Evolutionary conservation across 1,284 basidiomycete species (phyloP), one percentile per base, ranked within the genome.

Genomic region (Cryptococcus jaspeensis): DNA sequence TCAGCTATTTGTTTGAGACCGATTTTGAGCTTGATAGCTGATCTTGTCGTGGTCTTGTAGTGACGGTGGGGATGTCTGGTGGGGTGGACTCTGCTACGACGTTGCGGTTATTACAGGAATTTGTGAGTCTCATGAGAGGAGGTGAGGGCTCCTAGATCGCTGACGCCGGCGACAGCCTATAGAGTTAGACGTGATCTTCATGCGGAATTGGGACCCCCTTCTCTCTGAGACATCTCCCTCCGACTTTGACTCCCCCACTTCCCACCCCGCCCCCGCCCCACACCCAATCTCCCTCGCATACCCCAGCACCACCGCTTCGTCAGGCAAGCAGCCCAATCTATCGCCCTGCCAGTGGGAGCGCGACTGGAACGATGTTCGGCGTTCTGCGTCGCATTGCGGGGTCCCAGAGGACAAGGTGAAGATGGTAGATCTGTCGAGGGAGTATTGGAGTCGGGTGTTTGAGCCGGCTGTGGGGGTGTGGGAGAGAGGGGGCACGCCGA

Each of bases 31-130:
- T 8, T 42, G 43, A n/a, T 8, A 15, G 35, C 52, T 55, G n/a
- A 55, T 47, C 7, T 25, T 46, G 42, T 39, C 38, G 3, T 25
- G 15, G 28, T 18, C 36, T 9, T 47, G 1, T 20, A 92, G 91
- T 97, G 46, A 84, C 90, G 0, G 84, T 96, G 2, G 92, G 90
- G 32, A 92, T 97, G 88, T 96, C 92, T 0, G 95, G 95, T 38
- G 95, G 95, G 0, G 94, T 98, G 4, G 94, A 98, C 75, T 96
- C 93, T 1, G 92, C 89, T 3, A 89, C 93, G 6, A 82, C 88
- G 1, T 89, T 92, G 8, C 81, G 82, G 52, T 75, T 95, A 20
- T 78, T 95, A n/a, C 80, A 85, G 16, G 82, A 87, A 47, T 74
- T 87, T 72, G 88, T 88, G 18, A 41, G 73, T 61, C 18, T 3